Conservation (phyloP, 345 rosid genomes). For the Rhodamnia argentea region DNA sequence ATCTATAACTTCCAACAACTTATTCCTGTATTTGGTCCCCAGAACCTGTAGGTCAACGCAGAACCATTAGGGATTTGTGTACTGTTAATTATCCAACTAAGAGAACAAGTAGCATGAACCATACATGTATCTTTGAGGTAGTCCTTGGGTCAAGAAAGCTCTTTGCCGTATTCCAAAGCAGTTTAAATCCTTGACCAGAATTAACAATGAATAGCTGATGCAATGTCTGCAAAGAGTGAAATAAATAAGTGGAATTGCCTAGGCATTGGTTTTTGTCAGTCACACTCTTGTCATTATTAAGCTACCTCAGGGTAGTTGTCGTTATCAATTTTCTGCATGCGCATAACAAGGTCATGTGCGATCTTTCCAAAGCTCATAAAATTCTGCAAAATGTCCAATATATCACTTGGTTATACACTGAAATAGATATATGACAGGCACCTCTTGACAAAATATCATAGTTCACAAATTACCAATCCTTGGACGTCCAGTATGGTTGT, state of each 20-base stretch:
- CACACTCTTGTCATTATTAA: background rate
- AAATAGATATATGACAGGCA: background rate
- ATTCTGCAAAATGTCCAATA: slow-evolving; percentile 41
- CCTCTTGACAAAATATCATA: background rate
- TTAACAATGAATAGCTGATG: slow-evolving; percentile 92
- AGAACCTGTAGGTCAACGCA: slow-evolving; percentile 51
- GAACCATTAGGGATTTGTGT: background rate
- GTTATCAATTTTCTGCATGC: slow-evolving; percentile 91
- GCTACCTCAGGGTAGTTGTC: slow-evolving; percentile 98
- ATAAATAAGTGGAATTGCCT: background rate
- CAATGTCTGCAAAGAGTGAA: slow-evolving; percentile 47
- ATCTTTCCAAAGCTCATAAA: slow-evolving; percentile 84
- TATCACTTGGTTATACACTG: background rate
- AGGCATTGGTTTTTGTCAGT: background rate
- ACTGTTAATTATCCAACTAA: too few species aligned
- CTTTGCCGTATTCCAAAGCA: slow-evolving; percentile 81
- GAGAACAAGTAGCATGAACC: background rate
- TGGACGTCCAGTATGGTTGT: slow-evolving; percentile 78
- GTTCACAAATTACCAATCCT: slow-evolving; percentile 52
- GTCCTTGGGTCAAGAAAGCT: slow-evolving; percentile 91
- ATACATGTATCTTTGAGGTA: slow-evolving; percentile 82
- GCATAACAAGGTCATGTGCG: slow-evolving; percentile 90
- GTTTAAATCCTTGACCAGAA: slow-evolving; percentile 80
- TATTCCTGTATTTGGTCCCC: slow-evolving; percentile 62
- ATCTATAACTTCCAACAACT: slow-evolving; percentile 74